Base-by-base conservation (phyloP, 495 filamentous ascomycete species). In the Pseudevernia furfuracea region DNA sequence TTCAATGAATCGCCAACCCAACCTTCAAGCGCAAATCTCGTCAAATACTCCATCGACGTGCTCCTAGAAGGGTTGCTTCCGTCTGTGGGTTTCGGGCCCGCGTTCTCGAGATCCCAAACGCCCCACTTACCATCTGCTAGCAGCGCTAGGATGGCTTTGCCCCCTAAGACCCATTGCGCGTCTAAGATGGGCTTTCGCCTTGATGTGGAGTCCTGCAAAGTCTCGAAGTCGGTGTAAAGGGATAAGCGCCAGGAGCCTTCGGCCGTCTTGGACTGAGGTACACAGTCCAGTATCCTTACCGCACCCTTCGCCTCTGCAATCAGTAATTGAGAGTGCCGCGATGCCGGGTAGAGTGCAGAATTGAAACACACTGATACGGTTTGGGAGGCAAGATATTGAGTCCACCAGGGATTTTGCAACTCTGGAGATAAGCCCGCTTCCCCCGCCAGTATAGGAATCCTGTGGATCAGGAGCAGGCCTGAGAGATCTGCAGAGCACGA, bases 71-170 rank as follows among this genome's bases (percentile, higher is more conserved):
- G 34, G 11, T 48, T 52, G 12, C 37, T 28, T 25, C 30, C 34
- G 15, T 60, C 49, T 49, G 73, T 76, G 64, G 71, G 76, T 71
- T 72, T 78, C 6, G 78, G 87, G 65, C 84, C 83, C 46, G 84
- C 80, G 2, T 87, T 85, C 69, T 90, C 85, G 38, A 92, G 78
- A 75, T 95, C 90, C 92, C 93, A 97, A 36, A 97, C 84, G 6
- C 90, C 92, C 92, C 92, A 97, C 76, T 95, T 88, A 0, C 91
- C 93, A 73, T 96, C 91, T 8, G 82, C 82, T 17, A 93, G 80
- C 11, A 97, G 79, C 7, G 85, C 82, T 66, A 96, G 77, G 44
- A 96, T 80, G 17, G 87, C 88, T 49, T 82, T 85, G 44, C 92
- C 92, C 52, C 86, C 84, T n/a, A 87, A 78, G 11, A 91, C 84